Percentiles rank a stretch among this genome's conserved stretches.
phyloP scores from a whole-genome alignment of 1,284 basidiomycete genomes.

The Trichosporon faecale region DNA sequence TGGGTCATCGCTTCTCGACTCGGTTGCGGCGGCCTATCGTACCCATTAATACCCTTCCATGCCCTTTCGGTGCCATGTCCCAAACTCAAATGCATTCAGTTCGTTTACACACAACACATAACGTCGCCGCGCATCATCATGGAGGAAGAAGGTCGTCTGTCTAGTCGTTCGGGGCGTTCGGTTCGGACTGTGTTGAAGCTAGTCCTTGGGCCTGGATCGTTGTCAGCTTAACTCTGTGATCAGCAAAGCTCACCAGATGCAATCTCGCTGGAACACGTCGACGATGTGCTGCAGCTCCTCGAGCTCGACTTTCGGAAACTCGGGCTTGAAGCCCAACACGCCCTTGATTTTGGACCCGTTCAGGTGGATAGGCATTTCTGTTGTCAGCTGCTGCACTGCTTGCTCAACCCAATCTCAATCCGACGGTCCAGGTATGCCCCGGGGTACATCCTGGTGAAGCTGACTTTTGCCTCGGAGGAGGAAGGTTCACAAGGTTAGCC shows the following conservation, averaged over 20 bases:
- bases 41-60: too few species aligned
- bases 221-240: background rate
- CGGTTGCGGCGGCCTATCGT: background rate
- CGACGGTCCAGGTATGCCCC: too few species aligned
- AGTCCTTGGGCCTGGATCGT: background rate
- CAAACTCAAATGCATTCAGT: background rate
- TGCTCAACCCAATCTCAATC: background rate
- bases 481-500: background rate
- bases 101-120: conserved; percentile 2
- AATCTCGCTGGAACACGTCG: conserved; percentile 45
- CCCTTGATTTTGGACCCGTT: conserved; percentile 43
- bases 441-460: background rate
- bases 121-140: background rate
- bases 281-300: conserved; percentile 43
- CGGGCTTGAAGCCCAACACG: conserved; percentile 67
- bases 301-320: conserved; percentile 56
- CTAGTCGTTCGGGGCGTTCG: background rate
- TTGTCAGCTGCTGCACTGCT: background rate
- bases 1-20: background rate
- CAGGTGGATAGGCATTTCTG: conserved; percentile 58
- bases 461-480: background rate
- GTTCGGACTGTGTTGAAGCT: background rate
- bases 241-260: conserved; percentile 38
- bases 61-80: background rate
- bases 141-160: background rate